Evolutionary conservation across 371 early-diverging fungal species (phyloP), one percentile per base, ranked within the genome.

Genomic region (Circinella minor): DNA sequence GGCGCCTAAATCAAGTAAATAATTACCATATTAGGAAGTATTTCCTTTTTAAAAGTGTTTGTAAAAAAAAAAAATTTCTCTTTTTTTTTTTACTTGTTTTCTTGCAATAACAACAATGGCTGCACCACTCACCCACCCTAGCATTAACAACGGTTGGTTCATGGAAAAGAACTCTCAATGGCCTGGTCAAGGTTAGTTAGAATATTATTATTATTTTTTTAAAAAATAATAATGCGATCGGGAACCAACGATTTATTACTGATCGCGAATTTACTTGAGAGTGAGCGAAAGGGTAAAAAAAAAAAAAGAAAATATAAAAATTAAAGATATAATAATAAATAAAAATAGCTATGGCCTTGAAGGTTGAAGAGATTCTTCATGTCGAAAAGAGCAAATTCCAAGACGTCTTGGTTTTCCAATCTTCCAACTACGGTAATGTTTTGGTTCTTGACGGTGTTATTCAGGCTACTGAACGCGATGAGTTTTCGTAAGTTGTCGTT

Each of bases 391-490:
- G 97, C 48, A 81, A 89, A 77, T 97, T 81, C 88, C 98, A 98
- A 83, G 99, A 98, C 80, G 96, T 98, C 48, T 89, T 98, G n/a
- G 94, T 97, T 46, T 98, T 98, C 86, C 86, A 95, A 79, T 95
- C 95, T 57, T 84, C 92, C 78, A 91, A 91, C 80, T 95, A 98
- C 79, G 99, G 99, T 71, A 96, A 93, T 78, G 98, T 97, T 36
- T 88, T 98, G 55, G 97, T 97, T 54, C 92, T 98, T 65, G 99
- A 98, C 76, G 96, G 96, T 73, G 98, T 96, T 60, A 96, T 98
- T 81, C 98, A 98, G 83, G 90, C 91, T 67, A 98, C 98, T 67
- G 99, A 98, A 86, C 92, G 96, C 77, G 99, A 98, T 84, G 99
- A 98, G 84, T 96, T 96, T 80, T 89, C 97, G 87, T 94, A 88